Evolutionary conservation across 1,284 basidiomycete species (phyloP).

Genomic region (Rhodotorula sp.): DNA sequence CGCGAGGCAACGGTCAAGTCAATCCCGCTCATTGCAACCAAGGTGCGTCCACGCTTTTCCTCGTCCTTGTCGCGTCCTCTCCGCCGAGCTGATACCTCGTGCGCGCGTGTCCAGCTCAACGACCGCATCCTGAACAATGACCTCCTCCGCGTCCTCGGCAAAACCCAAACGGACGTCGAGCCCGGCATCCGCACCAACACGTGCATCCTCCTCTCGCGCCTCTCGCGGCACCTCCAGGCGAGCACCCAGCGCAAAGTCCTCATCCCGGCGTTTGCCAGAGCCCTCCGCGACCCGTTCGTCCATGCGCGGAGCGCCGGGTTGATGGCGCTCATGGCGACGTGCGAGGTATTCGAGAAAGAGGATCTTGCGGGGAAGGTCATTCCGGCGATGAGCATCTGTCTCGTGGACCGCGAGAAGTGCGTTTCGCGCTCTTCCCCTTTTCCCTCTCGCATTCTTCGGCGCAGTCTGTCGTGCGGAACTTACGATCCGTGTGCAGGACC

Average conservation of each 20-base stretch:
- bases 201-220: slow-evolving; percentile 89
- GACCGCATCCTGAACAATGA: slow-evolving; percentile 97
- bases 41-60: slow-evolving; percentile 57
- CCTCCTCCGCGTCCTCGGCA: slow-evolving; percentile 85
- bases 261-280: slow-evolving; percentile 88
- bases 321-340: slow-evolving; percentile 94
- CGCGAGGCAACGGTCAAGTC: slow-evolving; percentile 92
- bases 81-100: not conserved
- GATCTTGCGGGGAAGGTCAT: slow-evolving; percentile 88
- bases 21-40: slow-evolving; percentile 78
- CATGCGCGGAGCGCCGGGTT: slow-evolving; percentile 92
- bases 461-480: not conserved
- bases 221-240: slow-evolving; percentile 79
- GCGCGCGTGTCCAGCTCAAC: slow-evolving; percentile 61
- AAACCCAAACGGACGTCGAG: slow-evolving; percentile 88
- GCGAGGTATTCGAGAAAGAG: slow-evolving; percentile 83
- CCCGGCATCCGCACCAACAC: slow-evolving; percentile 96
- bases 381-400: slow-evolving; percentile 73
- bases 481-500: slow-evolving; percentile 57
- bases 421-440: not conserved
- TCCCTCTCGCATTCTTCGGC: not conserved
- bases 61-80: not conserved
- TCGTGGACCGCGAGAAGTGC: slow-evolving; percentile 74
- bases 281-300: slow-evolving; percentile 87
- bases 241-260: slow-evolving; percentile 94